Conservation (phyloP, 1,284 basidiomycete genomes). For the Trichosporon ovoides region DNA sequence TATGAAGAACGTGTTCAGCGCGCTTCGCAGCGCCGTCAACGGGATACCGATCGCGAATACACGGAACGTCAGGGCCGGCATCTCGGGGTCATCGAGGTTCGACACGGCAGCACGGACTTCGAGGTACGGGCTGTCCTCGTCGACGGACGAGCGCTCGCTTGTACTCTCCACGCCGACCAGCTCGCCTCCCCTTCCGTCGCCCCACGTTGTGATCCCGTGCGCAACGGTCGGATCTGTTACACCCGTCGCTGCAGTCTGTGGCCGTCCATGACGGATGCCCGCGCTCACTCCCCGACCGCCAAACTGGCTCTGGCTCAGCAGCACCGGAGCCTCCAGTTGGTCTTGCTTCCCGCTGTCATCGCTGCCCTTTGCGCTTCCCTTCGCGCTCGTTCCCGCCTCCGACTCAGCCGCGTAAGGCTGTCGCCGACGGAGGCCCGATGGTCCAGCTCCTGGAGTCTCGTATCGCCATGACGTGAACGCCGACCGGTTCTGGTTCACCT, state of each 20-base stretch:
- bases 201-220: conserved; percentile 46
- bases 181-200: no score
- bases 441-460: neutral
- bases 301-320: no score
- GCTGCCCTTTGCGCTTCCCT: conserved; percentile 4
- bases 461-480: neutral
- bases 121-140: conserved; percentile 94
- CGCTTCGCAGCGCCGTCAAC: conserved; percentile 56
- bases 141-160: conserved; percentile 36
- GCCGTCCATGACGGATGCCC: no score
- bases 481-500: neutral
- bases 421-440: neutral
- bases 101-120: conserved; percentile 95
- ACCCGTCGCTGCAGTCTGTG: conserved; percentile 33
- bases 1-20: conserved; percentile 85
- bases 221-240: conserved; percentile 48
- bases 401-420: neutral
- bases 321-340: neutral
- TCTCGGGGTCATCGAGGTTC: conserved; percentile 93
- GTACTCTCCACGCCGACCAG: conserved; percentile 27
- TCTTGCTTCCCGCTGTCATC: neutral
- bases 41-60: conserved; percentile 80
- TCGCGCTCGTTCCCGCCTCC: neutral
- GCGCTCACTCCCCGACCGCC: no score
- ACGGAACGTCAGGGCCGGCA: conserved; percentile 84